These are phyloP conservation scores for Arachis monticola DNA, from an alignment of 331 rosid genomes.

Conservation along the genomic window DNA sequence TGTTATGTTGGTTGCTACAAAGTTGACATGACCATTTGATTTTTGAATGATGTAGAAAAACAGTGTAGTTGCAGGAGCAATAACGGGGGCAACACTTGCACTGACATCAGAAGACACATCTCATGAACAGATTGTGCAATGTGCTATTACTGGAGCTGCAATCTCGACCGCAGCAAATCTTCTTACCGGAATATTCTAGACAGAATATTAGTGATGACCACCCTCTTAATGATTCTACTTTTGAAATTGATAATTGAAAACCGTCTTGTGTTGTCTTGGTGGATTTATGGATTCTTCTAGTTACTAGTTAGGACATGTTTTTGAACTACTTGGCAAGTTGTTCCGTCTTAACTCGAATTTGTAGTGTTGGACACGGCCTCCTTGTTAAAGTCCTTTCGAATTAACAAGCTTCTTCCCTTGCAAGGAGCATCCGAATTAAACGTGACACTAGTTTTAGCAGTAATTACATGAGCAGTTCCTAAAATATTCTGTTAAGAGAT, in stretches of 20 bases:
- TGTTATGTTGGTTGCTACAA: background rate
- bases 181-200: slow-evolving; percentile 66
- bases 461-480: background rate
- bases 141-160: slow-evolving; percentile 92
- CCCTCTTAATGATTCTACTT: background rate
- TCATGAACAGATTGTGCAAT: slow-evolving; percentile 81
- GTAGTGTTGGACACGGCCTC: slow-evolving; percentile 3
- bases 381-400: background rate
- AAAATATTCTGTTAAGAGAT: background rate
- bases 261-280: background rate
- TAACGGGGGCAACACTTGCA: slow-evolving; percentile 78
- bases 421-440: background rate
- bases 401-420: background rate
- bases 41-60: slow-evolving; percentile 69
- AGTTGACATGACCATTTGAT: background rate
- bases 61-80: slow-evolving; percentile 87
- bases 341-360: background rate
- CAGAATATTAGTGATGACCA: background rate
- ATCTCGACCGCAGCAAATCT: slow-evolving; percentile 87
- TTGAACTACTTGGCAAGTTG: slow-evolving; percentile 4
- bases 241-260: background rate
- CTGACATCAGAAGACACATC: slow-evolving; percentile 61
- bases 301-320: slow-evolving; percentile 19
- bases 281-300: background rate
- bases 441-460: background rate